Conservation (phyloP, 2,329 filamentous ascomycete genomes). For the Diaporthe citriasiana region DNA sequence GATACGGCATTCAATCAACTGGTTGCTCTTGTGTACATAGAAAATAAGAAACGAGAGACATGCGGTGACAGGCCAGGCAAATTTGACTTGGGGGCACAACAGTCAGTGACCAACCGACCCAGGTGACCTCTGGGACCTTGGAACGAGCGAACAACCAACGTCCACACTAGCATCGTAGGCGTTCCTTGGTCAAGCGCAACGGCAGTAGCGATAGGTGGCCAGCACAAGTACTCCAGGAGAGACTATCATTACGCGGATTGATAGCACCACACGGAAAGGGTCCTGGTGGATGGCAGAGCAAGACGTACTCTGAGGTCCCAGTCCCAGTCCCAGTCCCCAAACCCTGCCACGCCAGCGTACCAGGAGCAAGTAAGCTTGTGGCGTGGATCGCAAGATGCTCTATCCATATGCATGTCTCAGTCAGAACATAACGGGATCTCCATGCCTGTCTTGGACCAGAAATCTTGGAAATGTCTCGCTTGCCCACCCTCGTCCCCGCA, state of each 20-base stretch:
- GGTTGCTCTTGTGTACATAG: conserved; percentile 13
- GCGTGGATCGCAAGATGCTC: conserved; percentile 27
- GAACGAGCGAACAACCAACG: conserved; percentile 13
- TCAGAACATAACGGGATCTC: conserved; percentile 35
- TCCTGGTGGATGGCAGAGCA: not conserved
- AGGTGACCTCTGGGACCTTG: conserved; percentile 3
- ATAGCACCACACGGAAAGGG: conserved; percentile 13
- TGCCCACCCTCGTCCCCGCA: conserved; percentile 32
- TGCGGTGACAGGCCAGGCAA: conserved; percentile 36
- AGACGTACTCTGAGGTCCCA: not conserved
- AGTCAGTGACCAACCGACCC: conserved; percentile 12
- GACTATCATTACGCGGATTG: not conserved
- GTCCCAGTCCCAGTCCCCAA: conserved; percentile 1
- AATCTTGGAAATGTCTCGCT: conserved; percentile 38
- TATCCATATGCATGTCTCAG: conserved; percentile 40
- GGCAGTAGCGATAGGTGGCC: conserved; percentile 20
- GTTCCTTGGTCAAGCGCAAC: conserved; percentile 14
- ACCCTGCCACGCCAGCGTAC: conserved; percentile 13
- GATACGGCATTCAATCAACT: conserved; percentile 12
- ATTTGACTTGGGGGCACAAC: conserved; percentile 28
- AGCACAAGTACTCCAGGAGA: conserved; percentile 3
- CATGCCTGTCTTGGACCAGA: conserved; percentile 38
- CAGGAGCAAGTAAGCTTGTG: conserved; percentile 22
- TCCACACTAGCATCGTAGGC: not conserved
- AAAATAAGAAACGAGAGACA: conserved; percentile 40